Conservation (phyloP, 257 asterid genomes). For the Scutellaria galericulata region DNA sequence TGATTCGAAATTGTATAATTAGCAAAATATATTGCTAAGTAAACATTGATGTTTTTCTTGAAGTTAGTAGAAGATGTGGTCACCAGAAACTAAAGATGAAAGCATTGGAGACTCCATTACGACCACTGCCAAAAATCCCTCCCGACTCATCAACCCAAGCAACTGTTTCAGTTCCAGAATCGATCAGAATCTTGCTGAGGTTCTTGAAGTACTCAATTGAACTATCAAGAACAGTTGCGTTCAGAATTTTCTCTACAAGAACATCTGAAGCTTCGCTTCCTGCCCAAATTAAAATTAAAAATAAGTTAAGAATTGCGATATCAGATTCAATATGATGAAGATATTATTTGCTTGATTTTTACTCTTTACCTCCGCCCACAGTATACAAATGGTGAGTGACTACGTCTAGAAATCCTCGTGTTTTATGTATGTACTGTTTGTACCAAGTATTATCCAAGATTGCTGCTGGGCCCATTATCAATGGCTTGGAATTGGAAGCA, state of each 20-base stretch:
- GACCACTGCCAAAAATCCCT: slow-evolving; percentile 40
- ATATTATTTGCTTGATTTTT: no score
- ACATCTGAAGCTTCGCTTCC: neutral
- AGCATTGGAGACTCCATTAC: slow-evolving; percentile 56
- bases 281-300: neutral
- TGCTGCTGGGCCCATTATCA: slow-evolving; percentile 1
- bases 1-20: neutral
- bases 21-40: no score
- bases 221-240: slow-evolving; percentile 9
- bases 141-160: slow-evolving; percentile 49
- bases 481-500: neutral
- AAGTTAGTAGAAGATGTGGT: neutral
- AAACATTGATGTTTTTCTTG: no score
- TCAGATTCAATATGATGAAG: no score
- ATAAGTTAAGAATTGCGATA: no score
- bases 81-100: slow-evolving; percentile 74
- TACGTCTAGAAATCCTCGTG: neutral
- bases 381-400: slow-evolving; percentile 2
- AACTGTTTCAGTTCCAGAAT: slow-evolving; percentile 20
- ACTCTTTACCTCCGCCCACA: neutral
- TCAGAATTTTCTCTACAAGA: neutral
- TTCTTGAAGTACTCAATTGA: neutral
- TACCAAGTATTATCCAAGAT: slow-evolving; percentile 3
- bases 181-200: slow-evolving; percentile 16
- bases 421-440: neutral